phyloP scores from a whole-genome alignment of 352 stramenopile genomes.

The Hyaloperonospora brassicae region DNA sequence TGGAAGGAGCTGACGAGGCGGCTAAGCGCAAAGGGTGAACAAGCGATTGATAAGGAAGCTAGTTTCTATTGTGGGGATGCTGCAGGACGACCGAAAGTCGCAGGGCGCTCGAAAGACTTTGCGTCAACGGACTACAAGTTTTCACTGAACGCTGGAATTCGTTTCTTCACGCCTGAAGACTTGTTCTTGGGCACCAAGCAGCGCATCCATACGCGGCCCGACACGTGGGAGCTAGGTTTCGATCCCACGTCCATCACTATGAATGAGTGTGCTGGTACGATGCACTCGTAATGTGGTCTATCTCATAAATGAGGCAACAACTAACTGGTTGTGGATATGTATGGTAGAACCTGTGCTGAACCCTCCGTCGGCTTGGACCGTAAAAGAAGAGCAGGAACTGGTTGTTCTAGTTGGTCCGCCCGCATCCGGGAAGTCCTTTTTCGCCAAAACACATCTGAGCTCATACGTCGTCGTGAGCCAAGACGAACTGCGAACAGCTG shows the following conservation, averaged over 20 bases:
- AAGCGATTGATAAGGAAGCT: slow-evolving; percentile 31
- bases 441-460: slow-evolving; percentile 34
- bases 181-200: slow-evolving; percentile 72
- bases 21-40: slow-evolving; percentile 12
- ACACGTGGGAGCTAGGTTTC: slow-evolving; percentile 71
- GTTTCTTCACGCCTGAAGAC: slow-evolving; percentile 78
- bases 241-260: slow-evolving; percentile 41
- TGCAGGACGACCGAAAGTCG: slow-evolving; percentile 60
- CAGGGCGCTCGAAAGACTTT: slow-evolving; percentile 73
- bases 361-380: slow-evolving; percentile 18
- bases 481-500: slow-evolving; percentile 73
- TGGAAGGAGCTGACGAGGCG: slow-evolving; percentile 51
- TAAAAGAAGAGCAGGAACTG: slow-evolving; percentile 45
- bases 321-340: neutral
- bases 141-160: slow-evolving; percentile 72
- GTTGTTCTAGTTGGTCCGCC: slow-evolving; percentile 65
- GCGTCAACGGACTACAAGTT: slow-evolving; percentile 85
- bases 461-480: slow-evolving; percentile 74
- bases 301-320: neutral
- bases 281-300: neutral
- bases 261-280: slow-evolving; percentile 22
- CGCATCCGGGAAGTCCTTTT: slow-evolving; percentile 69
- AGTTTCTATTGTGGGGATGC: slow-evolving; percentile 84
- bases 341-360: slow-evolving; percentile 17
- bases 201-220: slow-evolving; percentile 55